phyloP scores from a whole-genome alignment of 139 green algal genomes.

The Edaphochlamys debaryana region DNA sequence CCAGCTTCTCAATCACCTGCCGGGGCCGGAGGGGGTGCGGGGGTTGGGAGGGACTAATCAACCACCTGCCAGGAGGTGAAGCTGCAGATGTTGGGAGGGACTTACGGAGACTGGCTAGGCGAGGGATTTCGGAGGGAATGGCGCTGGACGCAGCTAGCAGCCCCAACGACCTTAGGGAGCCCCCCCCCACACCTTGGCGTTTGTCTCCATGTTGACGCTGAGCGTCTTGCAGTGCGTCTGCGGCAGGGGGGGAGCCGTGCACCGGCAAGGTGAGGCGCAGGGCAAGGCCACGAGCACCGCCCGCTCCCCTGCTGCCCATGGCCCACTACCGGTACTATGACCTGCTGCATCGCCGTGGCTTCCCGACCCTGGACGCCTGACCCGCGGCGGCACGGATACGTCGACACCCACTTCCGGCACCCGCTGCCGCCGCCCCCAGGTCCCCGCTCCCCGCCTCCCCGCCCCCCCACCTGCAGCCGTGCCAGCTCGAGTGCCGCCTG shows the following conservation, averaged over 20 bases:
- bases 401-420: background rate
- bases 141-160: no score
- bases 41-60: no score
- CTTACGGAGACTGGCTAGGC: no score
- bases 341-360: no score
- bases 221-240: conserved; percentile 41
- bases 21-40: no score
- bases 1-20: conserved; percentile 49
- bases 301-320: no score
- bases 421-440: background rate
- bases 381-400: background rate
- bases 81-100: no score
- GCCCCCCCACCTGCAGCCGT: conserved; percentile 15
- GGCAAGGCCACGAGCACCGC: background rate
- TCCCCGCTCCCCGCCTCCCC: background rate
- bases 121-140: no score
- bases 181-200: conserved; percentile 38
- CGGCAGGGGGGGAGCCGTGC: background rate
- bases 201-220: conserved; percentile 44
- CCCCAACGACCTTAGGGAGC: no score
- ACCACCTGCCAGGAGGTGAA: no score
- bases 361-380: no score
- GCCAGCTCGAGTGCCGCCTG: conserved; percentile 12
- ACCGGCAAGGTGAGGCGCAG: background rate
- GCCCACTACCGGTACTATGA: no score